Conservation (phyloP, 257 asterid species). For the Nicotiana sylvestris region DNA sequence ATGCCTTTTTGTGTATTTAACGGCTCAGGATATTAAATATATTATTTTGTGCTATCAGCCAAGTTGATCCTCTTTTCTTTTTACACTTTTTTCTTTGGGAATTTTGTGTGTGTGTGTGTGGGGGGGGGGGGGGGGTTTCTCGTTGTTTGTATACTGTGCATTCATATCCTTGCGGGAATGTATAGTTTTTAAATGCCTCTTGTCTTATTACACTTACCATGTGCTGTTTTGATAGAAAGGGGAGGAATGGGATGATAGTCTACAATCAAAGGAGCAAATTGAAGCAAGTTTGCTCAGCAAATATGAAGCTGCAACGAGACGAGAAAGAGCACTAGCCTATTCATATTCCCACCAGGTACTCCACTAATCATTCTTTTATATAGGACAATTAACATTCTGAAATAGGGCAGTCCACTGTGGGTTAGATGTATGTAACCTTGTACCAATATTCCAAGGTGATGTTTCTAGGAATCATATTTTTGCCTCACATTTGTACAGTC, state of each 20-base stretch:
- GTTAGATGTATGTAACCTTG: not conserved
- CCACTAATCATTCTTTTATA: not conserved
- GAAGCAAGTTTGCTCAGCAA: slow-evolving; percentile 21
- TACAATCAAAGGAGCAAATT: slow-evolving; percentile 23
- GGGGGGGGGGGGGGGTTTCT: not conserved
- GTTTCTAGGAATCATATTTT: not conserved
- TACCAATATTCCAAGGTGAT: not conserved
- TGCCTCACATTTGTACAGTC: not conserved
- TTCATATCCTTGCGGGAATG: not conserved
- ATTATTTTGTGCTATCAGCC: not conserved
- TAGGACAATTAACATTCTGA: not conserved
- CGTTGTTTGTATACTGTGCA: not conserved
- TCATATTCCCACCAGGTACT: slow-evolving; percentile 26
- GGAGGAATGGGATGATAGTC: slow-evolving; percentile 22
- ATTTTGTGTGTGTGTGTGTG: no score
- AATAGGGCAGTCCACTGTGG: not conserved
- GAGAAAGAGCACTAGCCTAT: slow-evolving; percentile 23
- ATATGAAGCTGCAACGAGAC: slow-evolving; percentile 25
- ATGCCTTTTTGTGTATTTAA: not conserved
- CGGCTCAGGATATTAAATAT: not conserved
- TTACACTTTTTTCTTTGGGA: not conserved
- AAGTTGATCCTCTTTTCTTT: not conserved
- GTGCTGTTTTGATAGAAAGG: slow-evolving; percentile 17
- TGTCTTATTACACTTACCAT: not conserved
- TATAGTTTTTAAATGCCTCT: not conserved